These are phyloP conservation scores for Suillus spraguei DNA, from an alignment of 768 basidiomycete species.

Conservation along the genomic window DNA sequence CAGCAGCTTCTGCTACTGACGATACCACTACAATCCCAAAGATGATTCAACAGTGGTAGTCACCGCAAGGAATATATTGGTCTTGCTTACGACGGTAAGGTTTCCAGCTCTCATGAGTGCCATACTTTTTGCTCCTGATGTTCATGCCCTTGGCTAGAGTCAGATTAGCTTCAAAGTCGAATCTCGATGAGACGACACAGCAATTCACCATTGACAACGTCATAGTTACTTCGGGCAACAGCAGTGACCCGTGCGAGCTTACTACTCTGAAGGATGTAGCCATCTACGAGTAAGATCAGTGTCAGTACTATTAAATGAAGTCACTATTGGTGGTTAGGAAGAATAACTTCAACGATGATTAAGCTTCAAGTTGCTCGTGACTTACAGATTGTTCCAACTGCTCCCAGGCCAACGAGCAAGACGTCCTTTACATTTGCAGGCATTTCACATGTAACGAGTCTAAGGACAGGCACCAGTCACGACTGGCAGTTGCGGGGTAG, in stretches of 20 bases:
- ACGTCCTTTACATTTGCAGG: constrained; percentile 43
- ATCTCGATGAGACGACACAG: not conserved
- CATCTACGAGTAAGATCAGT: constrained; percentile 39
- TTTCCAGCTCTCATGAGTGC: constrained; percentile 3
- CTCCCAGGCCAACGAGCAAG: constrained; percentile 66
- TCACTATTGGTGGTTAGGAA: not conserved
- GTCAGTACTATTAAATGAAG: not conserved
- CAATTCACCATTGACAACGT: constrained; percentile 35
- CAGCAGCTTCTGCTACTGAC: constrained; percentile 61
- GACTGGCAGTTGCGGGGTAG: not conserved
- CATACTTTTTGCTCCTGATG: constrained; percentile 40
- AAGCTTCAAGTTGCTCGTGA: constrained; percentile 7
- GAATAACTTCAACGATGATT: not conserved
- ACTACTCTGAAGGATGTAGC: constrained; percentile 43
- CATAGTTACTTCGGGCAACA: constrained; percentile 73
- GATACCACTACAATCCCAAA: constrained; percentile 51
- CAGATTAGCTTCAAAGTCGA: not conserved
- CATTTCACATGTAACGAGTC: not conserved
- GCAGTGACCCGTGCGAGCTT: constrained; percentile 62
- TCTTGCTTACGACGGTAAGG: constrained; percentile 2
- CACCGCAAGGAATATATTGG: not conserved
- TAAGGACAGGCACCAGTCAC: not conserved
- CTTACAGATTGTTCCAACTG: constrained; percentile 66
- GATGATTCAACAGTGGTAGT: not conserved
- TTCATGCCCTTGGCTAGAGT: constrained; percentile 54